Evolutionary conservation across 208 protist species (phyloP).

Genomic region (Porcisia deanei): DNA sequence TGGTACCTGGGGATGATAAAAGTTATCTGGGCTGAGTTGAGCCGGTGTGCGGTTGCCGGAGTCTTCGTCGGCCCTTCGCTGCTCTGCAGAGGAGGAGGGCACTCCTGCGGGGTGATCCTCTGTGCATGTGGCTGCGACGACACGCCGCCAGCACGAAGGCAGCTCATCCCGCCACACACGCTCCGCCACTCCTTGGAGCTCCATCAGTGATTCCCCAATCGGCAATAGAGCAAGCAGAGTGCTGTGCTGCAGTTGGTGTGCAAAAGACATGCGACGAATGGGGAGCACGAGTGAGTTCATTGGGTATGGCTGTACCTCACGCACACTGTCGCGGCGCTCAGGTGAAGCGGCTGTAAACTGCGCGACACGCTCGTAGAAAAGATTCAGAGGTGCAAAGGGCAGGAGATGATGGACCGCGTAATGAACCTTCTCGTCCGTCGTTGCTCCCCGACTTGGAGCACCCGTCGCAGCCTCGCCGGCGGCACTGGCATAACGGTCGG

Average conservation of each 20-base stretch:
- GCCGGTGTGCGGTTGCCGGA: neutral
- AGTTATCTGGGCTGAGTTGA: constrained; percentile 34
- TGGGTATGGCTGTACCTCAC: constrained; percentile 27
- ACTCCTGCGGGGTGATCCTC: neutral
- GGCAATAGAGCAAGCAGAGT: constrained; percentile 43
- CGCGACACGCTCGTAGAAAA: constrained; percentile 18
- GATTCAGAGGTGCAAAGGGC: constrained; percentile 29
- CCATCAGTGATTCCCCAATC: constrained; percentile 49
- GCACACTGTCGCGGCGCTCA: neutral
- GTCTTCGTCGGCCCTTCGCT: neutral
- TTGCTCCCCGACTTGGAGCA: neutral
- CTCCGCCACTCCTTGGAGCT: constrained; percentile 36
- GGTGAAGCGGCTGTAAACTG: neutral
- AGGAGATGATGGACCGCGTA: constrained; percentile 29
- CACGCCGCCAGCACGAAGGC: constrained; percentile 15
- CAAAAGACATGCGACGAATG: constrained; percentile 33
- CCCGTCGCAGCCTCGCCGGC: neutral
- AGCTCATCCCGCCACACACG: constrained; percentile 9
- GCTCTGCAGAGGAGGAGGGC: neutral
- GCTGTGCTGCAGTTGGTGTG: constrained; percentile 39
- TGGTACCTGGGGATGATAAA: constrained; percentile 55
- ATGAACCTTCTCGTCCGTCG: constrained; percentile 18
- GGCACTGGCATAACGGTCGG: constrained; percentile 18
- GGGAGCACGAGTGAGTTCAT: constrained; percentile 29
- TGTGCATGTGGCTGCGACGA: neutral